Conservation (phyloP, 2,329 filamentous ascomycete genomes). For the Geosmithia putterillii region DNA sequence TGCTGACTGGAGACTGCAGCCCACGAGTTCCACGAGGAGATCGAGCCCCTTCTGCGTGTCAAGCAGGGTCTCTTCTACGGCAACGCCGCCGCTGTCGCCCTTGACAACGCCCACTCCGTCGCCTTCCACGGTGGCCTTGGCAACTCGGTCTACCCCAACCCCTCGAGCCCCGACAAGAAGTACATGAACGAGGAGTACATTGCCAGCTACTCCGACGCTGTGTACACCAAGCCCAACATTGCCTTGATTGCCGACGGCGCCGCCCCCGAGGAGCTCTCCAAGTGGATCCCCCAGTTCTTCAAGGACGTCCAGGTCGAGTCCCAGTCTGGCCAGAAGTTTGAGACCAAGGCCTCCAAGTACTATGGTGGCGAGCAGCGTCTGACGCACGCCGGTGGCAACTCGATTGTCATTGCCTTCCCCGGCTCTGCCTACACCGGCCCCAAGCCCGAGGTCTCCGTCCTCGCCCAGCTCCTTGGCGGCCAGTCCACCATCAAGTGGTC, state of each 20-base stretch:
- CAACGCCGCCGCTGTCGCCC: slow-evolving; percentile 53
- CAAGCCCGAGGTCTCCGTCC: slow-evolving; percentile 83
- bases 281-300: slow-evolving; percentile 94
- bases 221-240: slow-evolving; percentile 83
- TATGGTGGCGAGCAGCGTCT: slow-evolving; percentile 90
- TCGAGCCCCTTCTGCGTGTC: slow-evolving; percentile 63
- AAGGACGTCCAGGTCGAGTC: slow-evolving; percentile 48
- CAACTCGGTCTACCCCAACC: slow-evolving; percentile 59
- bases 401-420: slow-evolving; percentile 84
- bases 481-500: slow-evolving; percentile 93
- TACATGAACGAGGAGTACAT: slow-evolving; percentile 71
- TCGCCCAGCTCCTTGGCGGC: slow-evolving; percentile 81
- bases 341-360: slow-evolving; percentile 66
- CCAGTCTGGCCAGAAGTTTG: slow-evolving; percentile 37
- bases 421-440: slow-evolving; percentile 70
- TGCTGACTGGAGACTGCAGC: slow-evolving; percentile 35
- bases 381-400: slow-evolving; percentile 63
- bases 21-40: slow-evolving; percentile 82
- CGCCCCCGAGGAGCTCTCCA: slow-evolving; percentile 60
- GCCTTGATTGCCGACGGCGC: slow-evolving; percentile 86
- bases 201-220: slow-evolving; percentile 61
- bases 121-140: slow-evolving; percentile 94
- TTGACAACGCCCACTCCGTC: slow-evolving; percentile 74
- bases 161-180: slow-evolving; percentile 59
- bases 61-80: slow-evolving; percentile 63